phyloP scores from a whole-genome alignment of 129 eudicot species.

The Scalesia atractyloides region DNA sequence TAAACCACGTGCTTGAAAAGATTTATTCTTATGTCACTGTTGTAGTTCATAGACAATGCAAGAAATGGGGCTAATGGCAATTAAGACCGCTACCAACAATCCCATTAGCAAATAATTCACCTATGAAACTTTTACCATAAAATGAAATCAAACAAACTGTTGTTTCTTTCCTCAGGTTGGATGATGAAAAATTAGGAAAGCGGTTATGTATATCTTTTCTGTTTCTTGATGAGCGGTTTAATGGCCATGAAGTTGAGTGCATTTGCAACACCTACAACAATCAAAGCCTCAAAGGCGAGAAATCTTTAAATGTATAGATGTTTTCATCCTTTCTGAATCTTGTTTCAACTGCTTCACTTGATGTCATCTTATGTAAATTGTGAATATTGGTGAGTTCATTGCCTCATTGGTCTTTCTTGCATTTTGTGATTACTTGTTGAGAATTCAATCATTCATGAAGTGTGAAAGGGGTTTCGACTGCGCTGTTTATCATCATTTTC shows the following conservation, averaged over 20 bases:
- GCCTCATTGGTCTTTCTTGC: slow-evolving; percentile 19
- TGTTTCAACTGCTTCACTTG: slow-evolving; percentile 24
- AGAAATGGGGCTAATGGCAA: slow-evolving; percentile 20
- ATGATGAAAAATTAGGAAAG: not conserved
- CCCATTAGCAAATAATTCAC: slow-evolving; percentile 5
- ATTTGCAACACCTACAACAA: slow-evolving; percentile 17
- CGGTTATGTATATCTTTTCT: slow-evolving; percentile 9
- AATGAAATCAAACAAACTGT: not conserved
- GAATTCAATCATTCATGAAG: too few species aligned
- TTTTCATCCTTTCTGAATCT: slow-evolving; percentile 12
- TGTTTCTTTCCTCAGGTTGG: slow-evolving; percentile 21
- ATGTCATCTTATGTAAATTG: slow-evolving; percentile 40
- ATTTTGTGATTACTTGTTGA: not conserved
- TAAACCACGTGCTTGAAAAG: slow-evolving; percentile 4
- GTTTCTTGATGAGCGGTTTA: slow-evolving; percentile 11
- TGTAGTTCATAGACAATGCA: not conserved
- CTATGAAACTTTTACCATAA: not conserved
- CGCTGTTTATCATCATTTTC: too few species aligned
- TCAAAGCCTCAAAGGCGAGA: slow-evolving; percentile 10
- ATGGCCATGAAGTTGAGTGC: slow-evolving; percentile 22
- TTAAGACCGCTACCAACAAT: slow-evolving; percentile 16
- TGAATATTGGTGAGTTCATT: slow-evolving; percentile 34
- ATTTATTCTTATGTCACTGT: slow-evolving; percentile 8
- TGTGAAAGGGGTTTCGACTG: too few species aligned
- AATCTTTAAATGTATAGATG: slow-evolving; percentile 7